Conservation (phyloP, 192 early-diverging fungal genomes). For the Bifiguratus adelaidae region DNA sequence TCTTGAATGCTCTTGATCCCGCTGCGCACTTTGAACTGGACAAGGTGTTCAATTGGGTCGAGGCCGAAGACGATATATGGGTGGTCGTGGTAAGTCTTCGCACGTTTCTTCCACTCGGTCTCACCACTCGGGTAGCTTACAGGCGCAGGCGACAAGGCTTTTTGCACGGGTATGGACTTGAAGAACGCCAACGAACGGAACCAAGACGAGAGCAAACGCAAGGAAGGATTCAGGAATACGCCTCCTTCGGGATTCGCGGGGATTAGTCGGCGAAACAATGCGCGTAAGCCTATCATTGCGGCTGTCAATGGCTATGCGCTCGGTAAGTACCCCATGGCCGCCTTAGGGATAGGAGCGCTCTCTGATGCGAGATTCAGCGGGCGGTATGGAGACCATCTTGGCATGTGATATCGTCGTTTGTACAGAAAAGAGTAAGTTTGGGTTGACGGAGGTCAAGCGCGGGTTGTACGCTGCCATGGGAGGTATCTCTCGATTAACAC, state of each 20-base stretch:
- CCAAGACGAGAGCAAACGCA: neutral
- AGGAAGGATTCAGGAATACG: neutral
- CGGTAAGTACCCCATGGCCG: conserved; percentile 14
- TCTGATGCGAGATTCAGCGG: too few species aligned
- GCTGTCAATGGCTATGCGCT: conserved; percentile 31
- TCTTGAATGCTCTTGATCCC: conserved; percentile 16
- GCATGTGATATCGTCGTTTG: conserved; percentile 29
- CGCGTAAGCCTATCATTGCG: conserved; percentile 28
- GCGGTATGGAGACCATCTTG: conserved; percentile 23
- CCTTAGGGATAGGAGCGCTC: too few species aligned
- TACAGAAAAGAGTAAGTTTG: conserved; percentile 19
- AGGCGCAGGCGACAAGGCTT: conserved; percentile 17
- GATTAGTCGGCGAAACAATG: conserved; percentile 14
- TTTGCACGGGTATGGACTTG: conserved; percentile 24
- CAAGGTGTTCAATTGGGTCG: conserved; percentile 16
- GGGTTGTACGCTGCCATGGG: conserved; percentile 19
- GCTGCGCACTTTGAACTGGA: conserved; percentile 15
- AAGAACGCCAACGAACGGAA: conserved; percentile 5
- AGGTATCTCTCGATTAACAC: conserved; percentile 16
- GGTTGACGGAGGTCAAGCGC: conserved; percentile 26
- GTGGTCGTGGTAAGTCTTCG: conserved; percentile 13
- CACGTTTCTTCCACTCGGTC: neutral
- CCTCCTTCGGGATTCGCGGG: conserved; percentile 20
- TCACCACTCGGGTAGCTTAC: conserved; percentile 8
- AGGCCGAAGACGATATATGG: conserved; percentile 15